A percentile compares a stretch with the other conserved stretches of the same genome.
phyloP scores from a whole-genome alignment of 1,284 basidiomycete species.

The Ustilago sp. region DNA sequence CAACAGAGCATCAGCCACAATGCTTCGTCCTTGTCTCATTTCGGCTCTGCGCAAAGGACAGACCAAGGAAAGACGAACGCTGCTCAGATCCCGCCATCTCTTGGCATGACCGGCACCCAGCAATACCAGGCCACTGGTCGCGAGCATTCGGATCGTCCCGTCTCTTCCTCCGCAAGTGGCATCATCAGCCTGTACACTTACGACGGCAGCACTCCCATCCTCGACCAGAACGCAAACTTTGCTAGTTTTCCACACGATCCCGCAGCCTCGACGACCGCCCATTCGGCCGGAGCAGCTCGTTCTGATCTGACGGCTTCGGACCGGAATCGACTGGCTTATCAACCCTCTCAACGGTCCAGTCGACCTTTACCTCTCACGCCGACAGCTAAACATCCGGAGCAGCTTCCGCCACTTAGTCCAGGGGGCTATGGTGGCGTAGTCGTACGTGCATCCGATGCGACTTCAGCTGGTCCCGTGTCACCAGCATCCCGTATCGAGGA shows the following conservation, averaged over 20 bases:
- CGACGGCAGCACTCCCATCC: constrained; percentile 20
- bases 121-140: constrained; percentile 1
- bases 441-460: not conserved
- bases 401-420: constrained; percentile 13
- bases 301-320: constrained; percentile 6
- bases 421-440: not conserved
- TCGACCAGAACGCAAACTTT: constrained; percentile 23
- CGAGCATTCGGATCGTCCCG: constrained; percentile 24
- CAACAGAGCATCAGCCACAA: constrained; percentile 3
- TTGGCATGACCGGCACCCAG: not conserved
- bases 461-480: constrained; percentile 9
- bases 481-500: constrained; percentile 13
- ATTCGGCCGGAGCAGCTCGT: not conserved
- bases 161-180: constrained; percentile 49
- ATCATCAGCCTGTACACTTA: constrained; percentile 58
- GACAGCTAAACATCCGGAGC: constrained; percentile 6
- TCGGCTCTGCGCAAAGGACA: not conserved
- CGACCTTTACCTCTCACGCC: constrained; percentile 43
- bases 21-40: not conserved
- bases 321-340: constrained; percentile 1
- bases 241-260: constrained; percentile 4
- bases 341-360: constrained; percentile 29
- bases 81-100: not conserved
- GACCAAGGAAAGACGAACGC: not conserved
- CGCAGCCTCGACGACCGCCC: not conserved